Evolutionary conservation across 257 asterid genomes (phyloP).

Genomic region (Penstemon davidsonii): DNA sequence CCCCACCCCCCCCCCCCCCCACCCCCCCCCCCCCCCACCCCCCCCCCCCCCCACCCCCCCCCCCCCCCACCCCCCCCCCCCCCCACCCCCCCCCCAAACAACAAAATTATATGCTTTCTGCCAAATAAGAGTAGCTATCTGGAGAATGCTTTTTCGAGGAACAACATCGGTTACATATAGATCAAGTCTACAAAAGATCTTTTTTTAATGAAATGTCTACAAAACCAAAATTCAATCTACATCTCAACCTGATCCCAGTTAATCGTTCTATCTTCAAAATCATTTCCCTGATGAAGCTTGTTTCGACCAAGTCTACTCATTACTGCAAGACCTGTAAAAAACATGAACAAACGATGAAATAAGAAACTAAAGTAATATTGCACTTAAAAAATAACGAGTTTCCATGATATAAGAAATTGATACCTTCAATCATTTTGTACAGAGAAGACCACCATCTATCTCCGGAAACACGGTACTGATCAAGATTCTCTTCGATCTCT

Average conservation of each 20-base stretch:
- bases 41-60: too few relatives aligned
- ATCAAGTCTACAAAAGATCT: background rate
- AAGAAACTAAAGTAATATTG: background rate
- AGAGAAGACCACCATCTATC: slow-evolving; percentile 95
- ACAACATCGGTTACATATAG: background rate
- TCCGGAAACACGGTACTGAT: slow-evolving; percentile 61
- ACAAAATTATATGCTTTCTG: background rate
- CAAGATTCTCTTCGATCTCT: slow-evolving; percentile 72
- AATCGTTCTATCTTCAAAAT: slow-evolving; percentile 49
- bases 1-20: too few relatives aligned
- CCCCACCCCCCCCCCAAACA: too few relatives aligned
- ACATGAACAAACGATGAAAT: background rate
- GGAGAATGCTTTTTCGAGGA: background rate
- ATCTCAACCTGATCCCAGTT: slow-evolving; percentile 69
- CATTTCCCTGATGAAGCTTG: slow-evolving; percentile 44
- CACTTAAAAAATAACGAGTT: background rate
- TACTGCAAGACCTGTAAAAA: slow-evolving; percentile 62
- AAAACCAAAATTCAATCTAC: slow-evolving; percentile 33
- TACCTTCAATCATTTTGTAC: slow-evolving; percentile 90
- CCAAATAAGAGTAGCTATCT: background rate
- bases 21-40: too few relatives aligned
- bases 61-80: too few relatives aligned
- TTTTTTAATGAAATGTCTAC: background rate
- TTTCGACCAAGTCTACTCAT: slow-evolving; percentile 64
- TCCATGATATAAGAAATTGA: background rate